Base-by-base conservation (phyloP, 495 filamentous ascomycete genomes). In the Jackrogersella minutella region DNA sequence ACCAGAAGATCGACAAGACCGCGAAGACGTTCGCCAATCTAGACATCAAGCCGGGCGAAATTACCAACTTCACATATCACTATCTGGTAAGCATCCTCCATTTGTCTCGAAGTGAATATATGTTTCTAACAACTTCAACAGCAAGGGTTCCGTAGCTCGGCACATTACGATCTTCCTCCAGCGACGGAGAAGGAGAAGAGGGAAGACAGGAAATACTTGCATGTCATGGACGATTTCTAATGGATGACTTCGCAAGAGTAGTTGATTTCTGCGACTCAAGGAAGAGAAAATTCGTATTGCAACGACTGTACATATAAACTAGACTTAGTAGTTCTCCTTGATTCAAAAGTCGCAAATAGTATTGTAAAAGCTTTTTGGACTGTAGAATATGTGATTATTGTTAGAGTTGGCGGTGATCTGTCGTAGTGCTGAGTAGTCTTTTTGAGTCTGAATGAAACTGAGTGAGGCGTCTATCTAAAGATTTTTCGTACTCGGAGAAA, bases 1-100 rank as follows among this genome's bases (percentile, higher is more conserved):
- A 98, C 77, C 96, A 98, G 77, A 83, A 86, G 69, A 95, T 99
- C 71, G 95, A 99, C 80, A 84, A 85, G 43, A 88, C 81, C 2
- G 94, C 95, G 47, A 98, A 97, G 85, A 97, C 96, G 5, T 96
- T 98, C 85, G 90, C 89, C 79, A 93, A 98, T 75, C 82, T 99
- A 40, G 91, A 87, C 50, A 96, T 99, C 70, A 88, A 90, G 78
- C 90, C 93, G 16, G 89, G 84, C 39, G 92, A 97, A 50, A 82
- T 98, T 64, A 87, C 83, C 77, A 86, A 89, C 74, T 85, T 90
- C 70, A 95, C 91, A 51, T 97, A 91, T 78, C 90, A 95, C 73
- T 99, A 99, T 79, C 75, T 97, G 86, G 93, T 96, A 84, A 78
- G 92, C 79, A 28, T 50, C 13, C 5, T 8, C n/a, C n/a, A n/a